These are phyloP conservation scores for Oehlia diaphana DNA, from an alignment of 192 early-diverging fungal species.

Conservation along the genomic window DNA sequence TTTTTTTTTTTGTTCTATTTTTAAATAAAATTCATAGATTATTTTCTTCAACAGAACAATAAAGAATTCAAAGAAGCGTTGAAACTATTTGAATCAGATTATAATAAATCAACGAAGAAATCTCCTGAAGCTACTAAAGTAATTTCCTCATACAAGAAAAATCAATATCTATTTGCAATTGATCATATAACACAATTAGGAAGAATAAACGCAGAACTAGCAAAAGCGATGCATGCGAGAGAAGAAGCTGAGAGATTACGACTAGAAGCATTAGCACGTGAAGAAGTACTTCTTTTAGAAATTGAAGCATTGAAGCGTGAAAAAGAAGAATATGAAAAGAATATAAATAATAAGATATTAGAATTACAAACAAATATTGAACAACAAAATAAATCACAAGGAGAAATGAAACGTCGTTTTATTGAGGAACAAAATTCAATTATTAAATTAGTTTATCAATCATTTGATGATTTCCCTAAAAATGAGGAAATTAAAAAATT, in stretches of 20 bases:
- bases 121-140: background rate
- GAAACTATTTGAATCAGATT: background rate
- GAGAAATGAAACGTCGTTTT: background rate
- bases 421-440: background rate
- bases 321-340: background rate
- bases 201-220: background rate
- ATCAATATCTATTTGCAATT: background rate
- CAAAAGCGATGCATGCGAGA: background rate
- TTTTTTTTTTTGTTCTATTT: too few relatives aligned
- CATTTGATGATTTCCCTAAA: too few relatives aligned
- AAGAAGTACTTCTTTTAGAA: background rate
- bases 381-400: background rate
- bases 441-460: too few relatives aligned
- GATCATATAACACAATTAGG: background rate
- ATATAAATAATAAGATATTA: background rate
- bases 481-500: too few relatives aligned
- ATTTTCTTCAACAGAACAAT: background rate
- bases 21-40: background rate
- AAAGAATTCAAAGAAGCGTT: background rate
- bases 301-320: background rate
- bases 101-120: background rate
- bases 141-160: background rate
- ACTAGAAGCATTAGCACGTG: background rate
- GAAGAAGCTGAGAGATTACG: background rate
- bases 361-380: background rate